Conservation (phyloP, 169 alveolate genomes). For the Babesia bigemina region DNA sequence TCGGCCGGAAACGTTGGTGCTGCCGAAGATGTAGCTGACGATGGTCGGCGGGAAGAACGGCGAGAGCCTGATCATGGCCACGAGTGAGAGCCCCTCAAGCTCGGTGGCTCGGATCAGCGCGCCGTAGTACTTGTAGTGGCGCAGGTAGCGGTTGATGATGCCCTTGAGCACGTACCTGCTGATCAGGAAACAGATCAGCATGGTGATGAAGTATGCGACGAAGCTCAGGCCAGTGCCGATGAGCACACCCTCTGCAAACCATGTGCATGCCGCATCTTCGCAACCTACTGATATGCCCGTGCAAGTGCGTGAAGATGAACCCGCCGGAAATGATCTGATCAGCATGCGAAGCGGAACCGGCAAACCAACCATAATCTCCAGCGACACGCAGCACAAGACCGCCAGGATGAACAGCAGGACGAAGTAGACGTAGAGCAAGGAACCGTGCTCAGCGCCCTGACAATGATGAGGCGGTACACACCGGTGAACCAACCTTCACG, state of each 20-base stretch:
- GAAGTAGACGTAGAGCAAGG: conserved; percentile 44
- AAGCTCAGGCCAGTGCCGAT: conserved; percentile 35
- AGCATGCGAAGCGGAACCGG: background rate
- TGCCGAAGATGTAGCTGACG: conserved; percentile 65
- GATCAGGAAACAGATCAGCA: conserved; percentile 57
- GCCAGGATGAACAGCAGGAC: conserved; percentile 30
- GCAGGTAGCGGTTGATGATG: conserved; percentile 24
- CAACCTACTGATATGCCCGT: conserved; percentile 39
- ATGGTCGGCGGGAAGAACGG: conserved; percentile 68
- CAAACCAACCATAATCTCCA: conserved; percentile 44
- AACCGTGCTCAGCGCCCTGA: conserved; percentile 60
- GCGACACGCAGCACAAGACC: conserved; percentile 47
- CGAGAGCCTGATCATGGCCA: conserved; percentile 62
- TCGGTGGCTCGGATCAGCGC: conserved; percentile 60
- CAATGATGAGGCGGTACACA: background rate
- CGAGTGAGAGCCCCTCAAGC: conserved; percentile 50
- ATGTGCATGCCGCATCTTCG: background rate
- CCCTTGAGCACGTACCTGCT: conserved; percentile 48
- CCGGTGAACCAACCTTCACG: conserved; percentile 18
- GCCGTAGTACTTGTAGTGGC: conserved; percentile 50
- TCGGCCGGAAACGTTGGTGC: conserved; percentile 41
- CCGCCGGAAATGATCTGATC: conserved; percentile 59
- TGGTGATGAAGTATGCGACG: conserved; percentile 50
- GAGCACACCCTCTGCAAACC: conserved; percentile 35
- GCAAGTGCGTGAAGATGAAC: conserved; percentile 54